A percentile compares a stretch with the other conserved stretches of the same genome.
These are phyloP conservation scores for Fusarium sp. DNA, from an alignment of 2,329 filamentous ascomycete genomes.

Conservation along the genomic window DNA sequence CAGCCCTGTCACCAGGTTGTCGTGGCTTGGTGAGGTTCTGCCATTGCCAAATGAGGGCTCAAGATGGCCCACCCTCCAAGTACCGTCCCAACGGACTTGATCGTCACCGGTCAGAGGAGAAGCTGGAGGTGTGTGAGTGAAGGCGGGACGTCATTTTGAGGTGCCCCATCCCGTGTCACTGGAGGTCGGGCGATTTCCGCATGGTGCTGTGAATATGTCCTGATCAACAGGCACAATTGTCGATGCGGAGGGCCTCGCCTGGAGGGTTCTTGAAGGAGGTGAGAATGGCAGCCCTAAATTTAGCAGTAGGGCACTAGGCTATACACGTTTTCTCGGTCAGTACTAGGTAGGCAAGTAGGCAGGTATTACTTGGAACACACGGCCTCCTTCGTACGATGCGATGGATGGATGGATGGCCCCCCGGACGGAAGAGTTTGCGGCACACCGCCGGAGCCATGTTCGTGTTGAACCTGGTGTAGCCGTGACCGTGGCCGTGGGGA, in stretches of 20 bases:
- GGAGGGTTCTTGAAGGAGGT: neutral
- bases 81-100: conserved; percentile 37
- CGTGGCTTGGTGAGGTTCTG: conserved; percentile 24
- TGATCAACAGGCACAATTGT: conserved; percentile 13
- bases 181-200: conserved; percentile 23
- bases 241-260: conserved; percentile 27
- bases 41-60: conserved; percentile 51
- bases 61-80: conserved; percentile 42
- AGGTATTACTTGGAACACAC: conserved; percentile 35
- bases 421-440: conserved; percentile 29
- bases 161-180: conserved; percentile 11
- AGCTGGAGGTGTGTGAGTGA: neutral
- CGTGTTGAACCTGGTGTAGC: conserved; percentile 27
- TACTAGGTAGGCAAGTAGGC: neutral
- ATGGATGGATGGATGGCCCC: conserved; percentile 8
- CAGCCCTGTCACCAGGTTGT: conserved; percentile 11
- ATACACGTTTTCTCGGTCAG: conserved; percentile 37
- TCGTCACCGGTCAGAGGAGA: conserved; percentile 30
- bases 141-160: conserved; percentile 28
- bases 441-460: conserved; percentile 41
- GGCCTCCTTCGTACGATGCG: conserved; percentile 35
- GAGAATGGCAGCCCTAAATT: conserved; percentile 25
- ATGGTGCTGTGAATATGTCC: conserved; percentile 11
- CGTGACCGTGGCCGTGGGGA: conserved; percentile 36
- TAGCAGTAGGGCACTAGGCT: conserved; percentile 15